Evolutionary conservation across 108 stramenopile species (phyloP), one percentile per base, ranked within the genome.

Genomic region (Cyclotella sp.): DNA sequence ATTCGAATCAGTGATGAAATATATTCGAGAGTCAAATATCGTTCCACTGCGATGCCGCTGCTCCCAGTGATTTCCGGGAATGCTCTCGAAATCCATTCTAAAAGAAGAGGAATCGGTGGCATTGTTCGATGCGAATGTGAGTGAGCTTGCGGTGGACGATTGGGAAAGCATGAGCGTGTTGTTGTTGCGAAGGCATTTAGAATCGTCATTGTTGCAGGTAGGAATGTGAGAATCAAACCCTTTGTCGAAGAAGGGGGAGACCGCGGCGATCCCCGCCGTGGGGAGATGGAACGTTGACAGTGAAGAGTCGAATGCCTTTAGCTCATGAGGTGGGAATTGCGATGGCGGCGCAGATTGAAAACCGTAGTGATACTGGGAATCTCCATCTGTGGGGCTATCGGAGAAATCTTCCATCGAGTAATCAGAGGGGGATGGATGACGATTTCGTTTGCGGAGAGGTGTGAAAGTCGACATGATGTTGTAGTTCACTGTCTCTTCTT

Each of bases 111-210:
- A 58, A 58, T 58, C 57, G 4, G 57, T 58, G 28, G 57, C 57
- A 24, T 22, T 27, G 14, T 27, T 27, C 13, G 57, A 58, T 13
- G 42, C 67, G 28, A 68, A 68, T 5, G 67, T 68, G 8, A 68
- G 6, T 8, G 67, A 52, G 15, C 42, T 44, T 13, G 51, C 51
- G 13, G 67, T 53, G 51, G 47, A 51, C 19, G 67, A 68, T 68
- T 68, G 67, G 8, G 67, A 68, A 28, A 68, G 51, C 60, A 61
- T 61, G 11, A 61, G 12, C 15, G 29, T 61, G 60, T 61, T 61
- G 60, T 30, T 61, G 29, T 61, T 30, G 34, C 8, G 1, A 14
- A 29, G 60, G 34, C 18, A 61, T 34, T 34, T 6, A 2, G 34
- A 2, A 34, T 34, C 34, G 34, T 34, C 34, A 34, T 5, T 5